Percentiles rank a stretch among this genome's conserved stretches.
Evolutionary conservation across 768 basidiomycete species (phyloP).

Genomic region (Coprinellus micaceus): DNA sequence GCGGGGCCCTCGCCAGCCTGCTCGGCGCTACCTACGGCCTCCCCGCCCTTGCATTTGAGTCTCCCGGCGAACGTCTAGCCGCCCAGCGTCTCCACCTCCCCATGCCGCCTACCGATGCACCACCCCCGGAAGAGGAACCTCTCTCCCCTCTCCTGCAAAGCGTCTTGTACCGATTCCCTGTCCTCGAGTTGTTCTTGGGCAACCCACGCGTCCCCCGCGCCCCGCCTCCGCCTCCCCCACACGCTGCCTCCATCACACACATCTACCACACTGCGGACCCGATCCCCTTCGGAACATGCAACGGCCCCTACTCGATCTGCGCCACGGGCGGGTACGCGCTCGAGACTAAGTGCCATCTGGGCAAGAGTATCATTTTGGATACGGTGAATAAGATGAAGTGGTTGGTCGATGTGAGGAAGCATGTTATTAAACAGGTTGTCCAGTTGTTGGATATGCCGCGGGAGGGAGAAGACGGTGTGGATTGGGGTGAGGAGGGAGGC

Average conservation of each 20-base stretch:
- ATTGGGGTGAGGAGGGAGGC: constrained; percentile 40
- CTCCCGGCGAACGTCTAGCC: constrained; percentile 72
- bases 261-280: constrained; percentile 93
- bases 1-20: constrained; percentile 87
- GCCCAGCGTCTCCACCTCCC: constrained; percentile 85
- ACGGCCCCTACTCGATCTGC: constrained; percentile 71
- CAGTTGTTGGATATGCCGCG: constrained; percentile 51
- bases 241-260: constrained; percentile 57
- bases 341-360: constrained; percentile 85
- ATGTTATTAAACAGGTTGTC: constrained; percentile 68
- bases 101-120: constrained; percentile 45
- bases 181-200: constrained; percentile 7
- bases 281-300: constrained; percentile 83
- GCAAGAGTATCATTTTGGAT: constrained; percentile 85
- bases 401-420: constrained; percentile 76
- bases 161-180: background rate
- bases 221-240: constrained; percentile 14
- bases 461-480: constrained; percentile 52
- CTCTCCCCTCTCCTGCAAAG: constrained; percentile 39
- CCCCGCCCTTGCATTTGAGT: constrained; percentile 88
- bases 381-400: constrained; percentile 80
- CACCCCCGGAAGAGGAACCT: constrained; percentile 36
- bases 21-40: constrained; percentile 87
- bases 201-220: constrained; percentile 42
- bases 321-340: constrained; percentile 83